Conservation (phyloP, 257 asterid genomes). For the Salvia rosmarinus region DNA sequence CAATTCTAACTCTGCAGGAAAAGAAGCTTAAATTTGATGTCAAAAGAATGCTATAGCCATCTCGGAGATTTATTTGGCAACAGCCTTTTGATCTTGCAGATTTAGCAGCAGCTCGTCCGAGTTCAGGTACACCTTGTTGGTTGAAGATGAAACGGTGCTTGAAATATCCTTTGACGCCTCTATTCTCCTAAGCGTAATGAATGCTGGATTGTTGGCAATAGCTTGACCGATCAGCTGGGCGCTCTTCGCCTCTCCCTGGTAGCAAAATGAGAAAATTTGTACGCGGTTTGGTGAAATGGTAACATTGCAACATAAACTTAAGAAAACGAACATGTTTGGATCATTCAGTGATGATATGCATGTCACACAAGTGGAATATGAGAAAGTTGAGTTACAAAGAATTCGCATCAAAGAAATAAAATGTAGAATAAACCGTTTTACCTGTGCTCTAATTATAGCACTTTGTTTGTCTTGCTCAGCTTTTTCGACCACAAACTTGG, state of each 20-base stretch:
- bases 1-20: neutral
- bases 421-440: conserved; percentile 5
- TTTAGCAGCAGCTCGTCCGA: conserved; percentile 54
- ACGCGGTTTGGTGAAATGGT: neutral
- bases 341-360: neutral
- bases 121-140: conserved; percentile 52
- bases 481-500: conserved; percentile 84
- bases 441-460: conserved; percentile 91
- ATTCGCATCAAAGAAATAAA: neutral
- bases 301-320: neutral
- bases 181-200: conserved; percentile 51
- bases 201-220: conserved; percentile 58
- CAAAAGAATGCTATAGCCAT: neutral
- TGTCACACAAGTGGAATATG: no score
- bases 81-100: conserved; percentile 42
- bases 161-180: conserved; percentile 65
- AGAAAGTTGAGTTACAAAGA: neutral
- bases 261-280: conserved; percentile 20
- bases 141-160: conserved; percentile 39
- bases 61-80: neutral
- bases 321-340: neutral
- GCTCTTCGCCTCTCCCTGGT: conserved; percentile 67
- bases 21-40: neutral
- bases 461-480: conserved; percentile 90
- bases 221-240: conserved; percentile 69